Evolutionary conservation across 768 basidiomycete genomes (phyloP).

Genomic region (Suillus brevipes): DNA sequence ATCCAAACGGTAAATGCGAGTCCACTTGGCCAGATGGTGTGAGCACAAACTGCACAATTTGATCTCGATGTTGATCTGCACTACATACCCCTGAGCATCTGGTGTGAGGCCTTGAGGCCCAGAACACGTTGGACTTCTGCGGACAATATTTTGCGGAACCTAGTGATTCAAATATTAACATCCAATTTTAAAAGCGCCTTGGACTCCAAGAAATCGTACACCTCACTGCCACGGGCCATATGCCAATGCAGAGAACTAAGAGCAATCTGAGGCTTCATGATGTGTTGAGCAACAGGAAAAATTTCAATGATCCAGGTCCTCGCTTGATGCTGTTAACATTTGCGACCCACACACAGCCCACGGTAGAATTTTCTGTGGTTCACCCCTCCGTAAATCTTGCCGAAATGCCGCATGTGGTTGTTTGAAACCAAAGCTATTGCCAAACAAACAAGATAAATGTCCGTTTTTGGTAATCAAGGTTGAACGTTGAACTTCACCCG

Average conservation of each 20-base stretch:
- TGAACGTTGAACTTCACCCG: neutral
- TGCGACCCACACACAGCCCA: too few species aligned
- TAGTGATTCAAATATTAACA: conserved; percentile 3
- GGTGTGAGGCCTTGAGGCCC: neutral
- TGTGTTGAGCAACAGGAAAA: too few species aligned
- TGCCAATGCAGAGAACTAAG: too few species aligned
- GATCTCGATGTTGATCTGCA: neutral
- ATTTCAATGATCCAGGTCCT: too few species aligned
- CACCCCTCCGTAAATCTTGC: too few species aligned
- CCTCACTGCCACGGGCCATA: too few species aligned
- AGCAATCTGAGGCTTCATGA: too few species aligned
- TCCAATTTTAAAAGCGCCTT: too few species aligned
- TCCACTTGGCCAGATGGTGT: neutral
- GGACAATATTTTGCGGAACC: neutral
- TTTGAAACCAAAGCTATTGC: conserved; percentile 3
- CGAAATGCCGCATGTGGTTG: too few species aligned
- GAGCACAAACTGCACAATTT: neutral
- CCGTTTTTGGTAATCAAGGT: neutral
- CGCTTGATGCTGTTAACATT: too few species aligned
- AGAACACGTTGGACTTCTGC: neutral
- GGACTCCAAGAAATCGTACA: too few species aligned
- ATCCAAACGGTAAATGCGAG: neutral
- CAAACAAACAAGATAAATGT: conserved; percentile 4
- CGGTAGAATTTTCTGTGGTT: too few species aligned
- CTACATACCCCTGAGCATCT: neutral